Percentiles rank a stretch among this genome's conserved stretches.
Evolutionary conservation across 495 filamentous ascomycete genomes (phyloP).

Genomic region (Penicillium crystallinum): DNA sequence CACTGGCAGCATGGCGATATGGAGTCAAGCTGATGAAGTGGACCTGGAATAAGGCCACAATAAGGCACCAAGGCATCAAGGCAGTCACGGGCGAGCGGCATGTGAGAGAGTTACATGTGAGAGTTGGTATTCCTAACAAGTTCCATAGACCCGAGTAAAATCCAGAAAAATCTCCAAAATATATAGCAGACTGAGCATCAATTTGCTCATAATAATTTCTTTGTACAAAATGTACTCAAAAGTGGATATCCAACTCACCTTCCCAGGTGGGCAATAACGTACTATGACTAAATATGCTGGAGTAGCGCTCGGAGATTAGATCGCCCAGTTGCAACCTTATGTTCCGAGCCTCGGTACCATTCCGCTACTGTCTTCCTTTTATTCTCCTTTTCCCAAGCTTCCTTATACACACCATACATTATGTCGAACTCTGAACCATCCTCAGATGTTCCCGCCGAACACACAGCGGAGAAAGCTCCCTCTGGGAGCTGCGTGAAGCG

Average conservation of each 20-base stretch:
- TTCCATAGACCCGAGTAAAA: background rate
- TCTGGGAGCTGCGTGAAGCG: constrained; percentile 21
- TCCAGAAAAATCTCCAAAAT: no score
- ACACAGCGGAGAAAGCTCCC: constrained; percentile 25
- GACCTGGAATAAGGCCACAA: background rate
- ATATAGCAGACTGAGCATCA: no score
- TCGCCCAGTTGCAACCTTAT: constrained; percentile 4
- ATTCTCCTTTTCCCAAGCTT: background rate
- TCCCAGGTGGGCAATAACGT: background rate
- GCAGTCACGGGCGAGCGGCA: background rate
- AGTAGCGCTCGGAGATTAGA: constrained; percentile 1
- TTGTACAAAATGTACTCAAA: background rate
- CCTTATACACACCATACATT: constrained; percentile 5
- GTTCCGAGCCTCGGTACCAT: constrained; percentile 21
- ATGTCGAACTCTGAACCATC: constrained; percentile 17
- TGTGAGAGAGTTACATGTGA: background rate
- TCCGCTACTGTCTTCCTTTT: constrained; percentile 3
- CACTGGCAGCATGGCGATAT: no score
- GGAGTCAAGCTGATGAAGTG: no score
- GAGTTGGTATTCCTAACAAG: background rate
- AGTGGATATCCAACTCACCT: background rate
- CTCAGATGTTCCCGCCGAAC: background rate
- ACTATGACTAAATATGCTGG: background rate
- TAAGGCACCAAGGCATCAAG: background rate
- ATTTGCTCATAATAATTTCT: background rate